A percentile compares a stretch with the other conserved stretches of the same genome.
phyloP scores from a whole-genome alignment of 2,329 filamentous ascomycete genomes.

The Claviceps arundinis region DNA sequence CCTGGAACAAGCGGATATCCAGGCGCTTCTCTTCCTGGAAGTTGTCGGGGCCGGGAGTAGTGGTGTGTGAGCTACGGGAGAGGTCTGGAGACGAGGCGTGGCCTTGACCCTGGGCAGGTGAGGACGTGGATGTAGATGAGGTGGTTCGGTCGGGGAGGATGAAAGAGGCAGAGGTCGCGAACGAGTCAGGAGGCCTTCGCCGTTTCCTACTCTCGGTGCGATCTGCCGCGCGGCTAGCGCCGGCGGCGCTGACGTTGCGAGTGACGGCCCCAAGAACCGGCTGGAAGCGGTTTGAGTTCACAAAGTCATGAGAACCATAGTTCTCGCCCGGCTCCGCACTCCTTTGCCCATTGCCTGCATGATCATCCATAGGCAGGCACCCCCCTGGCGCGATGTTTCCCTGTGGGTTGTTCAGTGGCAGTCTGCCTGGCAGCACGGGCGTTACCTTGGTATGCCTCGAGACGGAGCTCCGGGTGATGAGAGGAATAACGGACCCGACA shows the following conservation, averaged over 20 bases:
- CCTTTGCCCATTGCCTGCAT: neutral
- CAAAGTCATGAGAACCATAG: neutral
- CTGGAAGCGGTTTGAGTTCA: slow-evolving; percentile 17
- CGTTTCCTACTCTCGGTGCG: slow-evolving; percentile 18
- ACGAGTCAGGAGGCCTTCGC: slow-evolving; percentile 13
- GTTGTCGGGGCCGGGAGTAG: slow-evolving; percentile 21
- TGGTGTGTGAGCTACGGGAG: slow-evolving; percentile 16
- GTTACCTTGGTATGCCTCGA: slow-evolving; percentile 27
- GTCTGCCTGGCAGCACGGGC: slow-evolving; percentile 30
- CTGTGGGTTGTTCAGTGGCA: slow-evolving; percentile 23
- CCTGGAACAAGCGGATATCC: slow-evolving; percentile 21
- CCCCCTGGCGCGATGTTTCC: slow-evolving; percentile 4
- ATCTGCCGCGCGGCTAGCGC: slow-evolving; percentile 4
- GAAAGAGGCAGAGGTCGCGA: slow-evolving; percentile 2
- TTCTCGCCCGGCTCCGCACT: neutral
- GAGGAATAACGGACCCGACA: slow-evolving; percentile 27
- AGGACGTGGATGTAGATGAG: slow-evolving; percentile 20
- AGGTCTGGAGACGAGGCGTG: slow-evolving; percentile 5
- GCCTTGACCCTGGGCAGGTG: neutral
- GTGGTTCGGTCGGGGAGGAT: slow-evolving; percentile 20
- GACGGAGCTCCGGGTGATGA: slow-evolving; percentile 32
- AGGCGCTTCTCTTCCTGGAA: slow-evolving; percentile 22
- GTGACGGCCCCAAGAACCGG: slow-evolving; percentile 20
- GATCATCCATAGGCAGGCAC: slow-evolving; percentile 4
- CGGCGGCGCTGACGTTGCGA: slow-evolving; percentile 15